Evolutionary conservation across 2,329 filamentous ascomycete species (phyloP).

Genomic region (Hypoxylon sp.): DNA sequence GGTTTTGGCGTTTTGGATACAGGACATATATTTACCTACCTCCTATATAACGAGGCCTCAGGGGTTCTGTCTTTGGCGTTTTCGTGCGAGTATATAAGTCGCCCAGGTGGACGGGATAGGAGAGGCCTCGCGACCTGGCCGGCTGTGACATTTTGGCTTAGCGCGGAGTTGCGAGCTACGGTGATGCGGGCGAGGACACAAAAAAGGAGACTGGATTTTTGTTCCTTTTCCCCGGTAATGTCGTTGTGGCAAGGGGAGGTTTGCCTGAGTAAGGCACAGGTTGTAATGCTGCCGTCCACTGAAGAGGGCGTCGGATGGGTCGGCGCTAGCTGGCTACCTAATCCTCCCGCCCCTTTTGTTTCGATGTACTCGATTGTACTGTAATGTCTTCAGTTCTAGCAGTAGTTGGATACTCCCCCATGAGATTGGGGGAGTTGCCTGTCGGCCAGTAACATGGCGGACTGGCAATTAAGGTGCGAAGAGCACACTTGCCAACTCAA

Average conservation of each 20-base stretch:
- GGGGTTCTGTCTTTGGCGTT: conserved; percentile 23
- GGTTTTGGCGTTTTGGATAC: conserved; percentile 25
- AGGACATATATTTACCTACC: conserved; percentile 2
- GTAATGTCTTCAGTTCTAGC: conserved; percentile 37
- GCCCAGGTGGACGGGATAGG: conserved; percentile 28
- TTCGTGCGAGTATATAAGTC: conserved; percentile 27
- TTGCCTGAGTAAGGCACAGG: conserved; percentile 4
- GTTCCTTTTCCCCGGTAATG: conserved; percentile 18
- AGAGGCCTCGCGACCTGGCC: conserved; percentile 3
- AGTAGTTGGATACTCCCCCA: conserved; percentile 46
- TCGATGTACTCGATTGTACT: conserved; percentile 37
- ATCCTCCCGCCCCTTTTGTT: conserved; percentile 4
- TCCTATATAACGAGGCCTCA: conserved; percentile 2
- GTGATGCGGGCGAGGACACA: conserved; percentile 6
- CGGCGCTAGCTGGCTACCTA: conserved; percentile 21
- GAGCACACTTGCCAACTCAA: conserved; percentile 50
- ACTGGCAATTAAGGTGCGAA: conserved; percentile 49
- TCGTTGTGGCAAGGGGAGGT: neutral
- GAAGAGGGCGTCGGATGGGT: conserved; percentile 11
- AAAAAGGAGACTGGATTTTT: conserved; percentile 33
- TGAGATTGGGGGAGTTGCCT: conserved; percentile 39
- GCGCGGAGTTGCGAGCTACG: conserved; percentile 39
- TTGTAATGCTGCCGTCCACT: conserved; percentile 18
- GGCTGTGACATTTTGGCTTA: conserved; percentile 31
- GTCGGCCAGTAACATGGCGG: conserved; percentile 33